Percentiles rank a stretch among this genome's conserved stretches.
These are phyloP conservation scores for Borealophlyctis nickersoniae DNA, from an alignment of 192 early-diverging fungal genomes.

Conservation along the genomic window DNA sequence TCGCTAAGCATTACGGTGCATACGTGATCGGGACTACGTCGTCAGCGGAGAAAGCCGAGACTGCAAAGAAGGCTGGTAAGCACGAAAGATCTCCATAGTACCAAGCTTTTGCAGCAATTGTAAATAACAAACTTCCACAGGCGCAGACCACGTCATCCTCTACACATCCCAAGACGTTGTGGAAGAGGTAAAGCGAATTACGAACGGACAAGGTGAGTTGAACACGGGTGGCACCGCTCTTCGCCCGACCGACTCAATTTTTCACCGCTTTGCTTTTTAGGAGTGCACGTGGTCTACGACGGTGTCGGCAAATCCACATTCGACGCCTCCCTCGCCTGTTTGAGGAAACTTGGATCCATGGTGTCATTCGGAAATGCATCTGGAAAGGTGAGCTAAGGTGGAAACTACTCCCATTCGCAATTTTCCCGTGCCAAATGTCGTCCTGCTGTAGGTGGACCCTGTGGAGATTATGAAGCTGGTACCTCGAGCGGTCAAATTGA, in stretches of 20 bases:
- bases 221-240: too few species aligned
- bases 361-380: slow-evolving; percentile 89
- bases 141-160: slow-evolving; percentile 72
- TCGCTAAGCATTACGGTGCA: slow-evolving; percentile 73
- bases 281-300: slow-evolving; percentile 81
- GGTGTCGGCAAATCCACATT: slow-evolving; percentile 91
- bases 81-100: too few species aligned
- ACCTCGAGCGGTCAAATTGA: slow-evolving; percentile 68
- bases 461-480: slow-evolving; percentile 56
- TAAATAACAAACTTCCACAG: too few species aligned
- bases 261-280: too few species aligned
- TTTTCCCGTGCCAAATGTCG: slow-evolving; percentile 32
- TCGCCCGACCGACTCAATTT: too few species aligned
- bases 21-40: slow-evolving; percentile 85
- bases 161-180: slow-evolving; percentile 66
- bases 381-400: slow-evolving; percentile 61
- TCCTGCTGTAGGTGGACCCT: slow-evolving; percentile 44
- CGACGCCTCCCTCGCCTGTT: slow-evolving; percentile 61
- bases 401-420: too few species aligned
- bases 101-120: too few species aligned
- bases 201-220: slow-evolving; percentile 61
- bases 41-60: slow-evolving; percentile 62
- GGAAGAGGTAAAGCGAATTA: slow-evolving; percentile 69
- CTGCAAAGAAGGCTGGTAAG: slow-evolving; percentile 55
- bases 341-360: slow-evolving; percentile 65